Conservation (phyloP, 371 early-diverging fungal genomes). For the Rhizopus arrhizus region DNA sequence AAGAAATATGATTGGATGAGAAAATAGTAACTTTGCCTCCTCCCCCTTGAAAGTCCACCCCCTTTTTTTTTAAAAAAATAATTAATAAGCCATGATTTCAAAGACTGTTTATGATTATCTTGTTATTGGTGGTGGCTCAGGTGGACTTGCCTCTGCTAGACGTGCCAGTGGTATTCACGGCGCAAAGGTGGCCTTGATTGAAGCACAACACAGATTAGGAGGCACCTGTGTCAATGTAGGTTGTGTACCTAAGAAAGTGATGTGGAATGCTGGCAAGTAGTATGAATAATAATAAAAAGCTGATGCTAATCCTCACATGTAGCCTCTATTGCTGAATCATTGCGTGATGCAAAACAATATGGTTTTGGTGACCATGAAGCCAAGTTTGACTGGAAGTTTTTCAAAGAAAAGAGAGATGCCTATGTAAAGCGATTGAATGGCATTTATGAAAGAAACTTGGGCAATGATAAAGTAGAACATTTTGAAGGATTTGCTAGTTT, state of each 20-base stretch:
- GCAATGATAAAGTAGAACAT: conserved; percentile 83
- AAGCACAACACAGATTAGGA: conserved; percentile 82
- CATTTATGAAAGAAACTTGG: conserved; percentile 91
- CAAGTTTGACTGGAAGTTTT: conserved; percentile 67
- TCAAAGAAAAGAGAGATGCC: conserved; percentile 93
- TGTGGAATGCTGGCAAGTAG: conserved; percentile 86
- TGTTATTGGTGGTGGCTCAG: conserved; percentile 90
- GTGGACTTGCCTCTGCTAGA: conserved; percentile 91
- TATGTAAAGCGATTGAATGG: conserved; percentile 95
- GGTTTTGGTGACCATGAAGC: conserved; percentile 73
- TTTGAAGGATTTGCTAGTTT: conserved; percentile 88
- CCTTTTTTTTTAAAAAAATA: no score
- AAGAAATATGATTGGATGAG: no score
- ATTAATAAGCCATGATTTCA: neutral
- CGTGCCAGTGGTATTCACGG: conserved; percentile 88
- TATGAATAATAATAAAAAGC: no score
- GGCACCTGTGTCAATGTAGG: conserved; percentile 98
- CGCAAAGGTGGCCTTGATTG: conserved; percentile 90
- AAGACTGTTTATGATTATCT: conserved; percentile 78
- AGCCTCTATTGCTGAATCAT: conserved; percentile 84
- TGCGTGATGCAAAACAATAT: conserved; percentile 86
- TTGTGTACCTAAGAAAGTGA: conserved; percentile 98
- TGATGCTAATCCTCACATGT: neutral
- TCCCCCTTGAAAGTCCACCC: no score
- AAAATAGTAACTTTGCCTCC: no score